Evolutionary conservation across 306 rosid genomes (phyloP).

Genomic region (Carpinus fangiana): DNA sequence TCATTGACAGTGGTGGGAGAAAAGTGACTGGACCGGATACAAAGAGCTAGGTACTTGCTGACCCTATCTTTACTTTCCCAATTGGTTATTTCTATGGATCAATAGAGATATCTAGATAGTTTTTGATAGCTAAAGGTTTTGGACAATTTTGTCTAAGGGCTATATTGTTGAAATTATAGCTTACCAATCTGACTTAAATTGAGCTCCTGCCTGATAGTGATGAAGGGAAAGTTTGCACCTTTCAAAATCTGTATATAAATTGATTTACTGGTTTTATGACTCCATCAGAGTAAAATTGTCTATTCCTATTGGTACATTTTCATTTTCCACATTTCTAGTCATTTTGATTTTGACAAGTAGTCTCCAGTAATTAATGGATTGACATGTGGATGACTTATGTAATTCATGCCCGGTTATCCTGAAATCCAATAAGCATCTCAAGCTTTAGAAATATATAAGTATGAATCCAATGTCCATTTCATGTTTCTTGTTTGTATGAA

Average conservation of each 20-base stretch:
- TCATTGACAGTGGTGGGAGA: slow-evolving; percentile 99
- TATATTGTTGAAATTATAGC: neutral
- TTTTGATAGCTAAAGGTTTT: neutral
- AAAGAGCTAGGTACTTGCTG: slow-evolving; percentile 90
- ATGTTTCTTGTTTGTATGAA: neutral
- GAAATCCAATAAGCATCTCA: neutral
- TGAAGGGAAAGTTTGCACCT: neutral
- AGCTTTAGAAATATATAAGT: neutral
- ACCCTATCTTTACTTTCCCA: slow-evolving; percentile 18
- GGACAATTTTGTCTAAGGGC: neutral
- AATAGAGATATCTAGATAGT: neutral
- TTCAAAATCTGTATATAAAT: neutral
- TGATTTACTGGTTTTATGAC: neutral
- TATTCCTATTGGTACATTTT: neutral
- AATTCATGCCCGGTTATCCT: neutral
- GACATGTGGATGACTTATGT: neutral
- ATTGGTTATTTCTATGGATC: slow-evolving; percentile 19
- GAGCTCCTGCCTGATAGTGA: neutral
- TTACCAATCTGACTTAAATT: neutral
- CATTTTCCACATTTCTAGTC: neutral
- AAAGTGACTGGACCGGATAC: slow-evolving; percentile 99
- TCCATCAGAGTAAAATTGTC: neutral
- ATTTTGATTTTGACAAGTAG: neutral
- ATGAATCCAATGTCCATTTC: neutral
- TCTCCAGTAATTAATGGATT: neutral